These are phyloP conservation scores for Luvunga scandens DNA, from an alignment of 345 rosid species.

Conservation along the genomic window DNA sequence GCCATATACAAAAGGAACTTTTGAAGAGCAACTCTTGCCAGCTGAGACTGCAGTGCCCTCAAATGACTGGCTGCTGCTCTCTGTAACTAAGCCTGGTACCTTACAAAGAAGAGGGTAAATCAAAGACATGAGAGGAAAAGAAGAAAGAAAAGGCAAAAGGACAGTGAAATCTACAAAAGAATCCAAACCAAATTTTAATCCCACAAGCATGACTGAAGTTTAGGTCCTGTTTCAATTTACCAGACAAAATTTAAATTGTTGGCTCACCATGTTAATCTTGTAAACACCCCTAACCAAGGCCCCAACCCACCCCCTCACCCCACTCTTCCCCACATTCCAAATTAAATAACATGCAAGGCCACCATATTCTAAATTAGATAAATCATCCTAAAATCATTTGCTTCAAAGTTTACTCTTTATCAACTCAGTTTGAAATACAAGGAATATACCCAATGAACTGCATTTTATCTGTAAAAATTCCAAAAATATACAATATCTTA, in stretches of 20 bases:
- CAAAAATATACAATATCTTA: not conserved
- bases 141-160: not conserved
- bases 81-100: constrained; percentile 38
- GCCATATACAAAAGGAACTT: constrained; percentile 76
- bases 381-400: not conserved
- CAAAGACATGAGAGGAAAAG: not conserved
- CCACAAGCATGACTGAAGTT: not conserved
- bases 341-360: not conserved
- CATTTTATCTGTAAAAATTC: not conserved
- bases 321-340: too few species aligned
- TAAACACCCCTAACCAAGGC: not conserved
- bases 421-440: not conserved
- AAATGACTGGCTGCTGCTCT: constrained; percentile 34
- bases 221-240: not conserved
- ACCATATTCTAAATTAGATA: not conserved
- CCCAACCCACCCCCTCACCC: too few species aligned
- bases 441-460: not conserved
- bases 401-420: not conserved
- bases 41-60: constrained; percentile 43
- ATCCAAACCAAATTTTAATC: not conserved
- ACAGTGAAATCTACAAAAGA: not conserved
- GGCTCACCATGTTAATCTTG: not conserved
- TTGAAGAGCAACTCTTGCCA: constrained; percentile 39
- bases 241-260: not conserved
- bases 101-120: constrained; percentile 30